phyloP scores from a whole-genome alignment of 495 filamentous ascomycete species.

The Cairneyella variabilis region DNA sequence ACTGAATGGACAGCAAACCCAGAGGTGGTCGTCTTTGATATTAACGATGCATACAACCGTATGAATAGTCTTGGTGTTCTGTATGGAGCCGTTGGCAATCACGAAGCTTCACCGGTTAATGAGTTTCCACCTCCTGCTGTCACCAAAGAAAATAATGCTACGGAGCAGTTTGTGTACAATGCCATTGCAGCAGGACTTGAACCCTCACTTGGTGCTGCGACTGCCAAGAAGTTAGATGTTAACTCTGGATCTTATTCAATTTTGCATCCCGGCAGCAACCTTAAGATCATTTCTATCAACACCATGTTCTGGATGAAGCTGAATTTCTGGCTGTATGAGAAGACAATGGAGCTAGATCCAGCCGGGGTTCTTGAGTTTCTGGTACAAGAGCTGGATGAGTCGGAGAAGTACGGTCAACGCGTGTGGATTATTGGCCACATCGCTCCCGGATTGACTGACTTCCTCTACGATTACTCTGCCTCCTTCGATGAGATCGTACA shows the following conservation, averaged over 20 bases:
- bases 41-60: too few species aligned
- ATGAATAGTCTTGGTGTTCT: too few species aligned
- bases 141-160: neutral
- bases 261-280: neutral
- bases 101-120: too few species aligned
- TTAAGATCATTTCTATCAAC: neutral
- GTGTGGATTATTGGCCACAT: neutral
- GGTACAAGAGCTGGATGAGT: neutral
- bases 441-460: neutral
- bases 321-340: neutral
- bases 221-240: neutral
- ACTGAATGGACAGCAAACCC: too few species aligned
- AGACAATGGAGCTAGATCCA: neutral
- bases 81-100: too few species aligned
- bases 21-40: too few species aligned
- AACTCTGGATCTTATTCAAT: neutral
- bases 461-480: neutral
- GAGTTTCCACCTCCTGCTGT: neutral
- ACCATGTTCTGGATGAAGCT: neutral
- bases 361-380: neutral
- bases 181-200: neutral
- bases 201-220: neutral
- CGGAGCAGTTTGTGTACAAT: neutral
- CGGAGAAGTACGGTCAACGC: neutral
- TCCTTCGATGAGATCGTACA: conserved; percentile 50